These are phyloP conservation scores for Mucor racemosus DNA, from an alignment of 371 early-diverging fungal genomes.

Conservation along the genomic window DNA sequence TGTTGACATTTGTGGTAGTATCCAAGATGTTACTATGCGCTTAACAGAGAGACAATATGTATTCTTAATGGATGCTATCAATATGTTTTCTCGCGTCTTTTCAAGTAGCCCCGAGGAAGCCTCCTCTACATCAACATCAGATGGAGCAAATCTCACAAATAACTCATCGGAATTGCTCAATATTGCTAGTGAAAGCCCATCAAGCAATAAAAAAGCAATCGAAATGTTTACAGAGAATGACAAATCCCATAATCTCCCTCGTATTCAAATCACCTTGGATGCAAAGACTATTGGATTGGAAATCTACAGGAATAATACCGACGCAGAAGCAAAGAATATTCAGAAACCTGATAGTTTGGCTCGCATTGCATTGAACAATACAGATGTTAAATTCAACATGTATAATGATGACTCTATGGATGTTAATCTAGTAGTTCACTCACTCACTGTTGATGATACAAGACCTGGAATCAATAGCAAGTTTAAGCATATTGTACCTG, in stretches of 20 bases:
- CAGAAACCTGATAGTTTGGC: constrained; percentile 36
- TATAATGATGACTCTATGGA: constrained; percentile 67
- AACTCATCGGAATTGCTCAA: background rate
- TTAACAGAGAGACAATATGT: constrained; percentile 84
- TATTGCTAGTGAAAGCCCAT: background rate
- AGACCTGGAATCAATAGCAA: constrained; percentile 77
- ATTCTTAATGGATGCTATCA: constrained; percentile 75
- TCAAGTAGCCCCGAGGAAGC: constrained; percentile 14
- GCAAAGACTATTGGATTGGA: constrained; percentile 42
- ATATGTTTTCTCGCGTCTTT: constrained; percentile 48
- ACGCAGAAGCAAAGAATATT: constrained; percentile 1
- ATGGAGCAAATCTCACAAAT: no score
- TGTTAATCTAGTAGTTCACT: constrained; percentile 69
- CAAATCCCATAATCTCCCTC: background rate
- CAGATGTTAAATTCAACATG: constrained; percentile 61
- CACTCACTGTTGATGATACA: constrained; percentile 83
- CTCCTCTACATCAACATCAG: background rate
- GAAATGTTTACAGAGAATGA: constrained; percentile 4
- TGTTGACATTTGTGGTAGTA: constrained; percentile 63
- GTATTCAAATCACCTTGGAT: constrained; percentile 24
- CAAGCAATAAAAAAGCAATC: background rate
- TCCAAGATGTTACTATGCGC: constrained; percentile 79
- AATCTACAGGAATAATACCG: constrained; percentile 28
- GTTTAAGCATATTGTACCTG: constrained; percentile 85
- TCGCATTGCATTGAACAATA: constrained; percentile 59